Conservation (phyloP, 2,329 filamentous ascomycete genomes). For the Botryotinia narcissicola region DNA sequence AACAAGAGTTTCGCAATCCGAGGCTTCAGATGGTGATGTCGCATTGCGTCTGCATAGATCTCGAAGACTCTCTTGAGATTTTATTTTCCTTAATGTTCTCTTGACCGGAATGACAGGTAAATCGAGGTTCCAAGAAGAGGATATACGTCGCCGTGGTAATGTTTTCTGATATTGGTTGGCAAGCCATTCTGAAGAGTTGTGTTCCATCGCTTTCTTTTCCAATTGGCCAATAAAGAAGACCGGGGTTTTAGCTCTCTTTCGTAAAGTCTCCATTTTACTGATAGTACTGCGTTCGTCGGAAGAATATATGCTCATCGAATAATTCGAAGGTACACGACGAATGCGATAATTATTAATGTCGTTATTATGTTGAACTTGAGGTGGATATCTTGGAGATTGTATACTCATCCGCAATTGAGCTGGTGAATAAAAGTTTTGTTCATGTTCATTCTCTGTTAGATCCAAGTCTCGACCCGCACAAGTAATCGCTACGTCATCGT, state of each 20-base stretch:
- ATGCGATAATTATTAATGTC: neutral
- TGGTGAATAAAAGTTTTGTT: slow-evolving; percentile 6
- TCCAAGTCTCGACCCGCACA: slow-evolving; percentile 7
- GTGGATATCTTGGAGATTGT: slow-evolving; percentile 2
- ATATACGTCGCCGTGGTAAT: slow-evolving; percentile 23
- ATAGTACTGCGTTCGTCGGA: neutral
- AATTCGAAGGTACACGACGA: slow-evolving; percentile 13
- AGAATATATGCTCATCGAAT: slow-evolving; percentile 25
- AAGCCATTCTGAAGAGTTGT: slow-evolving; percentile 28
- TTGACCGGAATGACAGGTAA: slow-evolving; percentile 18
- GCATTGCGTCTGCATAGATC: slow-evolving; percentile 28
- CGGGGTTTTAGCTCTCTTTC: slow-evolving; percentile 33
- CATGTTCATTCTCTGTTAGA: slow-evolving; percentile 1
- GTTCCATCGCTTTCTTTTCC: slow-evolving; percentile 24
- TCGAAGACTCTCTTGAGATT: slow-evolving; percentile 35
- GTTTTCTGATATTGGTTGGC: slow-evolving; percentile 32
- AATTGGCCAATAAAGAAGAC: slow-evolving; percentile 35
- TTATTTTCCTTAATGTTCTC: slow-evolving; percentile 33
- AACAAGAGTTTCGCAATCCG: slow-evolving; percentile 23
- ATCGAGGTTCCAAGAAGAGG: slow-evolving; percentile 12
- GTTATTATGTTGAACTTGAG: neutral
- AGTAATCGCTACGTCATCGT: slow-evolving; percentile 15
- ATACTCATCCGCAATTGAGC: slow-evolving; percentile 12
- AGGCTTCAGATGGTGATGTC: slow-evolving; percentile 8
- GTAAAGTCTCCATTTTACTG: slow-evolving; percentile 13